Percentiles rank a stretch among this genome's conserved stretches.
Evolutionary conservation across 2,329 filamentous ascomycete species (phyloP).

Genomic region (Emmonsiellopsis sp.): DNA sequence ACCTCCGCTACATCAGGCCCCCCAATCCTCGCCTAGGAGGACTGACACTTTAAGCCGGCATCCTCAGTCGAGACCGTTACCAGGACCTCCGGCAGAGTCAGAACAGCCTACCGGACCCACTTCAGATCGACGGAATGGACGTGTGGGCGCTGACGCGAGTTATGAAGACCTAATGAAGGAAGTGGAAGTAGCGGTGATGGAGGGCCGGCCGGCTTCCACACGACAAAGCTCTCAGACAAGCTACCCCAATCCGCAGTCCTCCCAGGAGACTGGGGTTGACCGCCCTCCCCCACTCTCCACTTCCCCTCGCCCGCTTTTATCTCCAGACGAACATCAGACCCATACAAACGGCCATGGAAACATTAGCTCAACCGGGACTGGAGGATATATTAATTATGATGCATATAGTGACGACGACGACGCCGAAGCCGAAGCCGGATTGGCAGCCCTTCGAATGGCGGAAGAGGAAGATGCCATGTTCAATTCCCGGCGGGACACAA

Average conservation of each 20-base stretch:
- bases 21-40: conserved; percentile 41
- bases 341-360: conserved; percentile 42
- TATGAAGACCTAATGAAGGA: conserved; percentile 51
- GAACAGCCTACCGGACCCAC: conserved; percentile 22
- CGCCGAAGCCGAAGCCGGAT: conserved; percentile 72
- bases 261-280: conserved; percentile 10
- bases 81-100: conserved; percentile 44
- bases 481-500: conserved; percentile 50
- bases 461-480: conserved; percentile 63
- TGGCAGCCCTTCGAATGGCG: conserved; percentile 74
- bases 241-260: conserved; percentile 15
- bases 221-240: conserved; percentile 19
- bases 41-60: conserved; percentile 47
- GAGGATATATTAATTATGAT: conserved; percentile 37
- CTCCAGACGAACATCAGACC: conserved; percentile 35
- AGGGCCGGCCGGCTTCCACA: conserved; percentile 17
- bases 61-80: conserved; percentile 49
- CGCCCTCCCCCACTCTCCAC: conserved; percentile 19
- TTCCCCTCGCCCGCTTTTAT: conserved; percentile 19
- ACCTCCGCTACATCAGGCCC: conserved; percentile 43
- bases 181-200: conserved; percentile 44
- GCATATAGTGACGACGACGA: conserved; percentile 68
- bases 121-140: conserved; percentile 15
- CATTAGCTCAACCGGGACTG: conserved; percentile 34
- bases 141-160: conserved; percentile 29